These are phyloP conservation scores for Phytophthora capsici DNA, from an alignment of 352 stramenopile species.

Conservation along the genomic window DNA sequence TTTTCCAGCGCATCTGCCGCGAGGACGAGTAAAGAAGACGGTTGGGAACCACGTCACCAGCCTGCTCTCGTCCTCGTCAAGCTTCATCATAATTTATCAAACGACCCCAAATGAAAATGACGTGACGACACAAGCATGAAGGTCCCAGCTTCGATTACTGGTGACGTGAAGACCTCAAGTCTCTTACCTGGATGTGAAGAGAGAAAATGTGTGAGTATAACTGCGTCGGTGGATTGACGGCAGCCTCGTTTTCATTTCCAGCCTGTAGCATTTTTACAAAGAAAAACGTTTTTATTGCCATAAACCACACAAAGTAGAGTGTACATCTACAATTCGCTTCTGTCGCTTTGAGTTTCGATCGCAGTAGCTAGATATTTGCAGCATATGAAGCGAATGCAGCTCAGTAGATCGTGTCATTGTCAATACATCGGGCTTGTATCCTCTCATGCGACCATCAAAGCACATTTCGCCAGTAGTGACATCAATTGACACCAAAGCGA, in stretches of 20 bases:
- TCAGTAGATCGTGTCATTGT: constrained; percentile 14
- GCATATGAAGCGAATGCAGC: background rate
- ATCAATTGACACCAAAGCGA: background rate
- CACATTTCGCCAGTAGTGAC: background rate
- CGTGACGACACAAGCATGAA: constrained; percentile 35
- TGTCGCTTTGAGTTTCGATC: constrained; percentile 12
- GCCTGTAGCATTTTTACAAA: constrained; percentile 47
- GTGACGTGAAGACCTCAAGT: constrained; percentile 8
- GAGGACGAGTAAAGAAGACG: constrained; percentile 55
- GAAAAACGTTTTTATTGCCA: constrained; percentile 40
- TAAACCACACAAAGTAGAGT: constrained; percentile 25
- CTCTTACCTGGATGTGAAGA: constrained; percentile 36
- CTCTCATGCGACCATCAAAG: background rate
- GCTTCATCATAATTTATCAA: constrained; percentile 60
- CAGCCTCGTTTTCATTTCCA: constrained; percentile 41
- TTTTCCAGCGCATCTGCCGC: constrained; percentile 86
- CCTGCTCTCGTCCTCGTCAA: constrained; percentile 20
- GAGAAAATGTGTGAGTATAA: constrained; percentile 50
- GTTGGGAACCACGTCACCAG: constrained; percentile 13
- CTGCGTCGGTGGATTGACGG: constrained; percentile 43
- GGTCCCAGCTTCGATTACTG: constrained; percentile 22
- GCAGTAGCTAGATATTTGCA: constrained; percentile 15
- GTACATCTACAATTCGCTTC: constrained; percentile 12
- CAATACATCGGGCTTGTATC: constrained; percentile 13
- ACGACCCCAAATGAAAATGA: constrained; percentile 38